Conservation (phyloP, 768 basidiomycete species). For the Lactarius sp. region DNA sequence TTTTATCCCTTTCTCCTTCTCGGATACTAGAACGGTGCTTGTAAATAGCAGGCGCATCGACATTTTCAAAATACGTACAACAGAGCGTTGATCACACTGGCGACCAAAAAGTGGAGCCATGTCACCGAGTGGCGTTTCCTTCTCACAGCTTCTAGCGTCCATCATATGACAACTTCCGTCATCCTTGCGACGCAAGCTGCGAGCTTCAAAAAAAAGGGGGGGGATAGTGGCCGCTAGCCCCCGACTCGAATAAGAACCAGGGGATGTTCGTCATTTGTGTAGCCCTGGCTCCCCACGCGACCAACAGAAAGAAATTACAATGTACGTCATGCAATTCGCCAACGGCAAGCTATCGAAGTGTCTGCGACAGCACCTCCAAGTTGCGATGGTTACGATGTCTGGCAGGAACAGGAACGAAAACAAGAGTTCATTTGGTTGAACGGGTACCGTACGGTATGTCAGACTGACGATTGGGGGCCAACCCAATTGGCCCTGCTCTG, state of each 20-base stretch:
- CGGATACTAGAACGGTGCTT: not conserved
- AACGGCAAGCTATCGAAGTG: not conserved
- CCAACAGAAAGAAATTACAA: not conserved
- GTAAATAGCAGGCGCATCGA: not conserved
- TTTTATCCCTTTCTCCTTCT: not conserved
- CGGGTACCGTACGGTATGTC: too few species aligned
- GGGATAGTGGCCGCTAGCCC: not conserved
- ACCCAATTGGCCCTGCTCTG: too few species aligned
- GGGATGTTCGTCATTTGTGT: not conserved
- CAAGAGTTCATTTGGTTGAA: not conserved
- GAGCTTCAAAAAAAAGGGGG: not conserved
- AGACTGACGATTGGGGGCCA: too few species aligned
- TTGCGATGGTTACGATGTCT: not conserved
- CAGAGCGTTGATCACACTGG: constrained; percentile 5
- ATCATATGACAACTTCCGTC: not conserved
- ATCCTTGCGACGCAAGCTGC: not conserved
- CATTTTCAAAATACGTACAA: not conserved
- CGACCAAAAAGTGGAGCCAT: not conserved
- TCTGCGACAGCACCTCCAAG: not conserved
- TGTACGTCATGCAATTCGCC: not conserved
- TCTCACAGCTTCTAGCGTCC: not conserved
- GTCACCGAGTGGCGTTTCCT: constrained; percentile 8
- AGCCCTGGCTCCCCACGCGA: not conserved
- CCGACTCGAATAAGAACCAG: not conserved
- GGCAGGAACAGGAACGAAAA: not conserved